phyloP scores from a whole-genome alignment of 805 yeast species.

The Nakazawaea populi region DNA sequence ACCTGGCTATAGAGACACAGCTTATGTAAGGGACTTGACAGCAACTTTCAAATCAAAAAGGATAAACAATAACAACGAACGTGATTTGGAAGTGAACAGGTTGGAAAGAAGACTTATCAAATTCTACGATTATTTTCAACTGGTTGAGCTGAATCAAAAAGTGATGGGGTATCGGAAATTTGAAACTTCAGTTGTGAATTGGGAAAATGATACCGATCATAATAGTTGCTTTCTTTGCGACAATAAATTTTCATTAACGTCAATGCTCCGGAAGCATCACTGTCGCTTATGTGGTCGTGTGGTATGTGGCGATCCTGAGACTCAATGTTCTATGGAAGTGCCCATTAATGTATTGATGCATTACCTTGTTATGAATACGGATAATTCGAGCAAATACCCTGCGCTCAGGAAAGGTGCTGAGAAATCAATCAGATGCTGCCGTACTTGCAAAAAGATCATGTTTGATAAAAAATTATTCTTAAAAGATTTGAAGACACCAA shows the following conservation, averaged over 20 bases:
- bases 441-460: constrained; percentile 57
- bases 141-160: constrained; percentile 9
- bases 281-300: constrained; percentile 84
- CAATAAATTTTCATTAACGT: constrained; percentile 45
- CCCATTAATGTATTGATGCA: constrained; percentile 39
- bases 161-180: constrained; percentile 20
- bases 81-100: constrained; percentile 46
- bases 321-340: constrained; percentile 70
- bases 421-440: constrained; percentile 54
- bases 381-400: not conserved
- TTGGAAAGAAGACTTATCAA: constrained; percentile 57
- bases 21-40: constrained; percentile 41
- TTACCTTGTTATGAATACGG: constrained; percentile 20
- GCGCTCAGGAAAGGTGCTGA: constrained; percentile 13
- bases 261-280: constrained; percentile 69
- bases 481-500: constrained; percentile 29
- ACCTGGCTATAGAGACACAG: constrained; percentile 47
- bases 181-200: constrained; percentile 48
- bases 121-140: constrained; percentile 20
- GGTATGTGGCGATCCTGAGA: constrained; percentile 63
- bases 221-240: constrained; percentile 61
- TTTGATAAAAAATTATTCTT: constrained; percentile 48
- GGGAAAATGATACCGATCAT: constrained; percentile 54
- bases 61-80: constrained; percentile 35
- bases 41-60: constrained; percentile 35